Evolutionary conservation across 1,284 basidiomycete genomes (phyloP), one percentile per base, ranked within the genome.

Genomic region (Athelia psychrophila): DNA sequence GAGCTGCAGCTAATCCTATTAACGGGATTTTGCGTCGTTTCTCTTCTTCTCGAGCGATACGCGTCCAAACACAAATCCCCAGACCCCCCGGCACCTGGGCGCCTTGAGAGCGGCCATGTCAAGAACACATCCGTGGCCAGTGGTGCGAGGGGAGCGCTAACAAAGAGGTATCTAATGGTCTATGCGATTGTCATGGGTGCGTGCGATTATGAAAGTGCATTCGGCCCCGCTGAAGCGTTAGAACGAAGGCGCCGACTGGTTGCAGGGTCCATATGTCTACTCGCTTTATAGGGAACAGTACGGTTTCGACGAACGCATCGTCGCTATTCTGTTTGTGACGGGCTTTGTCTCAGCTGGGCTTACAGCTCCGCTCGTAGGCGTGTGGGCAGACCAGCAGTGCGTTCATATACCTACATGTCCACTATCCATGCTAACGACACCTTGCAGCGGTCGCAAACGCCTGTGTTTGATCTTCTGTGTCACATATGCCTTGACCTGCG

Each of bases 251-350:
- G 83, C 86, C 53, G 86, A 89, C 63, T 89, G 86, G 87, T 71
- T 89, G n/a, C 86, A 89, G 64, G 86, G 86, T 0, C 86, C 86
- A 22, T 89, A 88, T 57, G 73, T 88, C 0, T 89, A 88, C 60
- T 86, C 84, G 19, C 69, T 88, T 0, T 89, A 89, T 63, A 74
- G 75, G 47, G 84, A 88, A 47, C 84, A 88, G 59, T 88, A 88
- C 56, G 69, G 64, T 3, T 82, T 83, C 59, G 70, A 82, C 0
- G 85, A 88, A 61, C 70, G 81, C 32, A 66, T 80, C 22, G 84
- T 90, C 10, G 86, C 86, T 2, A 62, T 84, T 19, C 70, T 89
- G 25, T 89, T 89, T 58, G 84, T 89, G 9, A 85, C 83, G 0
- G 86, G 87, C 1, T 89, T 89, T 64, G 60, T 86, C 44, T 84